These are phyloP conservation scores for Phaeolepiota aurea DNA, from an alignment of 768 basidiomycete genomes.

Conservation along the genomic window DNA sequence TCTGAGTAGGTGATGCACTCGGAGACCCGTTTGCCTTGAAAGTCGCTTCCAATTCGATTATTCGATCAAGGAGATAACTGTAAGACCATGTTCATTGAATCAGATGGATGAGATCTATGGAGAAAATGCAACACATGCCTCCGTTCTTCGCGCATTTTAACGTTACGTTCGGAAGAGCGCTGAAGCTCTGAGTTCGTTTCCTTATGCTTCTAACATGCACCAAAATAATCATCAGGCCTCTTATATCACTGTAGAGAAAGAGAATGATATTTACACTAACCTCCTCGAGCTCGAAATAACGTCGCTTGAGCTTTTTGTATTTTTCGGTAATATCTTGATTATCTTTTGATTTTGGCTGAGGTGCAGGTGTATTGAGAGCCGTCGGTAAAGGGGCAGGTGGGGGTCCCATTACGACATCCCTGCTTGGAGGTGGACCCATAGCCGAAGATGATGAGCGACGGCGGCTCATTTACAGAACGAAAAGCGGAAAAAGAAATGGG, in stretches of 20 bases:
- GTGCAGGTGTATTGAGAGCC: constrained; percentile 11
- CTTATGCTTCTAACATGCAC: constrained; percentile 46
- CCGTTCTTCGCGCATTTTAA: constrained; percentile 53
- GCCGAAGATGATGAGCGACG: constrained; percentile 14
- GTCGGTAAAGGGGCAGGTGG: constrained; percentile 28
- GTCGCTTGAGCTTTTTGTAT: constrained; percentile 55
- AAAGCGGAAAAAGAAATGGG: constrained; percentile 7
- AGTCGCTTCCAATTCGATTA: constrained; percentile 28
- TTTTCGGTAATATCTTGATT: constrained; percentile 48
- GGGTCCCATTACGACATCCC: constrained; percentile 45
- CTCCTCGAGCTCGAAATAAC: constrained; percentile 63
- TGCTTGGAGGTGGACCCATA: constrained; percentile 35
- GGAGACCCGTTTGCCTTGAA: constrained; percentile 13
- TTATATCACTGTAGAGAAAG: constrained; percentile 18
- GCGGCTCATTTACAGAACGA: constrained; percentile 14
- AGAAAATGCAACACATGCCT: constrained; percentile 36
- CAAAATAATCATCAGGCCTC: constrained; percentile 17
- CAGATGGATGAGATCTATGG: neutral
- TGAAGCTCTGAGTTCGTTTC: constrained; percentile 48
- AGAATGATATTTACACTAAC: constrained; percentile 29
- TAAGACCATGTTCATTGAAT: neutral
- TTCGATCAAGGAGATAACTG: constrained; percentile 51
- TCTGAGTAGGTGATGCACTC: constrained; percentile 3
- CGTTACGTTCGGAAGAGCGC: constrained; percentile 55
- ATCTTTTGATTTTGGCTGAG: constrained; percentile 27